Conservation (phyloP, 176 grass and related monocot species). For the Cenchrus purpureus region DNA sequence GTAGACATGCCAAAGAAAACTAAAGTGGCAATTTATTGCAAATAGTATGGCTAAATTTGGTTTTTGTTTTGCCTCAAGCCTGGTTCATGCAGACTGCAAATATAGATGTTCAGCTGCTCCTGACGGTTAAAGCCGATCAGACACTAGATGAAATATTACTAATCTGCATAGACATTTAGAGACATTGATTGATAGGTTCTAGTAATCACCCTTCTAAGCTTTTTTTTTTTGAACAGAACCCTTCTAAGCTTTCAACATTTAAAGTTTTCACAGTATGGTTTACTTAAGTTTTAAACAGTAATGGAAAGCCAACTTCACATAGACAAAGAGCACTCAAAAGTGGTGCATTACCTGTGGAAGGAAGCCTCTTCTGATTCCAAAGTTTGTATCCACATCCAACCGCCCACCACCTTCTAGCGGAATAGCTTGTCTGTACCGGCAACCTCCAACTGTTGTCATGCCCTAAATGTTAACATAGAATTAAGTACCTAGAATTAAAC, state of each 20-base stretch:
- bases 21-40: neutral
- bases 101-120: neutral
- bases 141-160: slow-evolving; percentile 9
- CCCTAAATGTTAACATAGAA: slow-evolving; percentile 51
- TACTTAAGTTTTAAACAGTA: neutral
- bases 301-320: slow-evolving; percentile 2
- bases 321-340: neutral
- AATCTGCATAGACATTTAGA: neutral
- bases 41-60: neutral
- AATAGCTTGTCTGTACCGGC: slow-evolving; percentile 79
- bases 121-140: neutral
- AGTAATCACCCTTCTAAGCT: neutral
- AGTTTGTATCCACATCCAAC: slow-evolving; percentile 65
- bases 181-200: neutral
- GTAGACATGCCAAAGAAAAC: neutral
- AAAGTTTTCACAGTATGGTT: neutral
- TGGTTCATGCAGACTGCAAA: neutral
- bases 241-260: slow-evolving; percentile 1
- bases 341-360: slow-evolving; percentile 72
- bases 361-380: slow-evolving; percentile 68
- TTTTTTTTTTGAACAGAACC: neutral
- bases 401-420: slow-evolving; percentile 67
- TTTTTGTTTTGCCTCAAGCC: neutral
- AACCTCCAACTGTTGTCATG: slow-evolving; percentile 62
- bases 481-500: slow-evolving; percentile 32